These are phyloP conservation scores for Prunus armeniaca DNA, from an alignment of 306 rosid genomes.

Conservation along the genomic window DNA sequence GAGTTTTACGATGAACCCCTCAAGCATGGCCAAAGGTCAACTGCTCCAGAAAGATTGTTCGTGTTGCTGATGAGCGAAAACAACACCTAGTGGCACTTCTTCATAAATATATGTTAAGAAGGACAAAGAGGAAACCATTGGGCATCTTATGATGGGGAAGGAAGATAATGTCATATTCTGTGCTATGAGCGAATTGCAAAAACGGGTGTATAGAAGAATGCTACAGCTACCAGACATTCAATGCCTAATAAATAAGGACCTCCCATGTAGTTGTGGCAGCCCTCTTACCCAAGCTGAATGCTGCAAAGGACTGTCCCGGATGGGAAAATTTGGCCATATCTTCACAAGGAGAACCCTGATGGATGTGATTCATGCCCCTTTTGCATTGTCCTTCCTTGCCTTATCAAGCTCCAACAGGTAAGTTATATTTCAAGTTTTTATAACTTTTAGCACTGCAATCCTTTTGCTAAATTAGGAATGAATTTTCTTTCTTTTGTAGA, in stretches of 20 bases:
- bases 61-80: constrained; percentile 74
- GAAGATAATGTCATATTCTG: constrained; percentile 91
- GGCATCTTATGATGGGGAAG: constrained; percentile 99
- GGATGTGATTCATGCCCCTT: constrained; percentile 97
- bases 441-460: neutral
- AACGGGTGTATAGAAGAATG: constrained; percentile 79
- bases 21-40: constrained; percentile 93
- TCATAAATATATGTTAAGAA: constrained; percentile 78
- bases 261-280: constrained; percentile 86
- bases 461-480: neutral
- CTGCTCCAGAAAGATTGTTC: constrained; percentile 83
- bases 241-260: constrained; percentile 83
- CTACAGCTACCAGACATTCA: constrained; percentile 86
- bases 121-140: constrained; percentile 96
- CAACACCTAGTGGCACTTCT: constrained; percentile 68
- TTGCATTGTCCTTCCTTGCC: constrained; percentile 95
- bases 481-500: neutral
- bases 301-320: constrained; percentile 79
- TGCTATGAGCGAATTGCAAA: constrained; percentile 91
- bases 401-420: constrained; percentile 96
- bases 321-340: constrained; percentile 86
- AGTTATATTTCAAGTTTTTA: constrained; percentile 16
- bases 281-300: constrained; percentile 92
- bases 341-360: constrained; percentile 78
- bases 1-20: constrained; percentile 91